These are phyloP conservation scores for Penicillium silybi DNA, from an alignment of 495 filamentous ascomycete species.

Conservation along the genomic window DNA sequence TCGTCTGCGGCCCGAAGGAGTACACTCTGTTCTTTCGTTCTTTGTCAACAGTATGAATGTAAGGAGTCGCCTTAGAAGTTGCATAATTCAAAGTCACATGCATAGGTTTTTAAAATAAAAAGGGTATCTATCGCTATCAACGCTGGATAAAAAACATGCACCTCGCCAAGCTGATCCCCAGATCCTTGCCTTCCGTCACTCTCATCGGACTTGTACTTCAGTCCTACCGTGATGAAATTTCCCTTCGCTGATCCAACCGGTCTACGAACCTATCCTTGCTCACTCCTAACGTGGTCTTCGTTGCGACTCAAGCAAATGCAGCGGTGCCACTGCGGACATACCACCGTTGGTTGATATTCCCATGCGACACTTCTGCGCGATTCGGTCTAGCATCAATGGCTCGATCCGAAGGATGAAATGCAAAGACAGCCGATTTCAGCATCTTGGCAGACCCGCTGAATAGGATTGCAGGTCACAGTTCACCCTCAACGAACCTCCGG, in stretches of 20 bases:
- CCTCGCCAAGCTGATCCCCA: not conserved
- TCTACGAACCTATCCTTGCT: not conserved
- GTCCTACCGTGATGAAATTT: not conserved
- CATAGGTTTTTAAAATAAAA: not conserved
- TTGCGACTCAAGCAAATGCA: not conserved
- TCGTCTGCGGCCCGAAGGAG: not conserved
- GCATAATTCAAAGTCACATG: not conserved
- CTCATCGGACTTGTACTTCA: not conserved
- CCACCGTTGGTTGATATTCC: not conserved
- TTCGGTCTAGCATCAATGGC: not conserved
- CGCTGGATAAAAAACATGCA: not conserved
- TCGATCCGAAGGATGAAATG: not conserved
- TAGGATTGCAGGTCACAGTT: not conserved
- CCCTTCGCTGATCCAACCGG: not conserved
- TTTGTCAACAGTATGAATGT: not conserved
- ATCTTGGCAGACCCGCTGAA: not conserved
- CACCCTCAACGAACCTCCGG: slow-evolving; percentile 35
- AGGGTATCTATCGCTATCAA: slow-evolving; percentile 10
- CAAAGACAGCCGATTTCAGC: not conserved
- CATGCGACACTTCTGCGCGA: not conserved
- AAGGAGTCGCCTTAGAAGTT: not conserved
- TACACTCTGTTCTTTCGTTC: not conserved
- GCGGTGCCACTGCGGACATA: not conserved
- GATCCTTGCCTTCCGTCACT: not conserved
- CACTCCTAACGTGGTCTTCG: not conserved